Evolutionary conservation across 495 filamentous ascomycete genomes (phyloP), one percentile per base, ranked within the genome.

Genomic region (Astrothelium subdiscretum): DNA sequence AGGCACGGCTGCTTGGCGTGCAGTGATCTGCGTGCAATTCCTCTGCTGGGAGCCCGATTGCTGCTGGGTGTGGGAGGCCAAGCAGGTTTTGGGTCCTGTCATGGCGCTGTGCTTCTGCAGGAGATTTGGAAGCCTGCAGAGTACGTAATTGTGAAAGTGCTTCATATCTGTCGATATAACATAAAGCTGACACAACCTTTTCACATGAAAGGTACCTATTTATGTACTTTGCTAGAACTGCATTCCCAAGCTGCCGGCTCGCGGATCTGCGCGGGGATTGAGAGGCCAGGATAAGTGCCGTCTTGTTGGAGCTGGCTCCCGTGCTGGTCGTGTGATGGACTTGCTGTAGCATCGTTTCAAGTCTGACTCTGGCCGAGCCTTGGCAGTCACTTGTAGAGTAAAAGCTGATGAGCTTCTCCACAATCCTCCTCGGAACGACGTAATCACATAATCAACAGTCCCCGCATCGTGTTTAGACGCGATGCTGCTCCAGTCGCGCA

Each of bases 171-270:
- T n/a, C n/a, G 18, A 48, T n/a, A 48, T 10, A 48, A n/a, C 18
- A 20, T n/a, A 29, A 54, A n/a, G 48, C 6, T 20, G 24, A 24
- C 12, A 29, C n/a, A 5, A 20, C n/a, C 43, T 15, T 15, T 27
- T 26, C 48, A 54, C 48, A 24, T 54, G 48, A 54, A 54, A 54
- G 24, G 48, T 54, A 54, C 48, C 48, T 54, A 54, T 27, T 54
- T 27, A 54, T 54, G 48, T 12, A n/a, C 48, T 54, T 29, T 24
- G 48, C 48, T 54, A 54, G 22, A 10, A 29, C 48, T 29, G 48
- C 5, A 2, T 54, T 27, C 15, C 48, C 48, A 54, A 10, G 48
- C 48, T 54, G 8, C 24, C 48, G 48, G 48, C 48, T 54, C 22
- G 29, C 48, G 22, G 48, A 54, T 54, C 48, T 26, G 29, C 48